Evolutionary conservation across 306 rosid genomes (phyloP).

Genomic region (Lathyrus aphaca): DNA sequence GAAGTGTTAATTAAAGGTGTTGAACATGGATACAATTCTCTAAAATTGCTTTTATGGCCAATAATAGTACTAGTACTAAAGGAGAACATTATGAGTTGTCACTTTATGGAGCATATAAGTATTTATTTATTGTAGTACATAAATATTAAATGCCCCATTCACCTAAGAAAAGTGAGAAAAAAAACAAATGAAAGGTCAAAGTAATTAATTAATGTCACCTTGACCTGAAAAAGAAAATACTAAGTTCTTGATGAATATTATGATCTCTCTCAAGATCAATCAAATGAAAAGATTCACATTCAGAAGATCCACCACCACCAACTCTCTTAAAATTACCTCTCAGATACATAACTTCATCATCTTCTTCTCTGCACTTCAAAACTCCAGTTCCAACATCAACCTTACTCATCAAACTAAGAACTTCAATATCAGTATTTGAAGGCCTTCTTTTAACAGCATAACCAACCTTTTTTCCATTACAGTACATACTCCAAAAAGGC

Average conservation of each 20-base stretch:
- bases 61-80: neutral
- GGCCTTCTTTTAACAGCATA: slow-evolving; percentile 60
- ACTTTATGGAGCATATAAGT: neutral
- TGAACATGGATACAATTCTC: neutral
- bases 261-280: slow-evolving; percentile 64
- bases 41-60: neutral
- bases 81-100: slow-evolving; percentile 34
- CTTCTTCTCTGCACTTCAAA: slow-evolving; percentile 30
- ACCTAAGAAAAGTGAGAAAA: neutral
- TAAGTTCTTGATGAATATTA: slow-evolving; percentile 65
- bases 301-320: slow-evolving; percentile 68
- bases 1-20: neutral
- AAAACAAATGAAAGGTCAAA: neutral
- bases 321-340: slow-evolving; percentile 76
- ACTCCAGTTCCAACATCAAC: slow-evolving; percentile 72
- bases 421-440: slow-evolving; percentile 49
- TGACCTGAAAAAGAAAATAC: slow-evolving; percentile 64
- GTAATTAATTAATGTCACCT: neutral
- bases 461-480: slow-evolving; percentile 74
- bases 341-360: slow-evolving; percentile 61
- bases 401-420: slow-evolving; percentile 51
- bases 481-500: slow-evolving; percentile 72
- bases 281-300: slow-evolving; percentile 80
- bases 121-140: neutral
- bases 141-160: neutral